phyloP scores from a whole-genome alignment of 2,329 filamentous ascomycete genomes.

The Arthrobotrys megalospora region DNA sequence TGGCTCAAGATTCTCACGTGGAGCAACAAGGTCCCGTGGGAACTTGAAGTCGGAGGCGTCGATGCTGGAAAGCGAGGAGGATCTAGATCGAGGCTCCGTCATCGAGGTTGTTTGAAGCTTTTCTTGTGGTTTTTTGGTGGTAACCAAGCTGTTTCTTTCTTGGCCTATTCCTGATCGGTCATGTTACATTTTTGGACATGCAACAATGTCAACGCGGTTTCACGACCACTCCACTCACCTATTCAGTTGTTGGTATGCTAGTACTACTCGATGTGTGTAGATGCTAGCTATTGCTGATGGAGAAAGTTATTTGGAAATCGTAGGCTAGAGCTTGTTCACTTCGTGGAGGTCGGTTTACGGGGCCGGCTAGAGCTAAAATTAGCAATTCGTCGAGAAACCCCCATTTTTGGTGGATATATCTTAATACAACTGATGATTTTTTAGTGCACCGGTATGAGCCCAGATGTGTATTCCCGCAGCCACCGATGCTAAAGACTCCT shows the following conservation, averaged over 20 bases:
- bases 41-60: slow-evolving; percentile 57
- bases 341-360: no score
- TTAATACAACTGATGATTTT: no score
- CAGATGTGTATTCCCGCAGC: no score
- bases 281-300: no score
- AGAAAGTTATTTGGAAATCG: no score
- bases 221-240: not conserved
- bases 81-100: slow-evolving; percentile 41
- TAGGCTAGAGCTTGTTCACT: no score
- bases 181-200: slow-evolving; percentile 20
- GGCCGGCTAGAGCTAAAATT: no score
- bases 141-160: not conserved
- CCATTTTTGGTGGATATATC: no score
- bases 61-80: slow-evolving; percentile 56
- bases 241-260: not conserved
- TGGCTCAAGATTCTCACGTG: slow-evolving; percentile 46
- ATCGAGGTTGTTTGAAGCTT: slow-evolving; percentile 26
- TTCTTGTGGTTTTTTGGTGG: slow-evolving; percentile 8
- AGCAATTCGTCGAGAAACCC: no score
- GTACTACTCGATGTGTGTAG: not conserved
- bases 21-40: slow-evolving; percentile 47
- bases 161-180: slow-evolving; percentile 12
- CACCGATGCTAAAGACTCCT: no score
- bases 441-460: no score
- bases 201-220: slow-evolving; percentile 27